A percentile compares a stretch with the other conserved stretches of the same genome.
Conservation (phyloP, 2,329 filamentous ascomycete species). For the Fusarium secorum region DNA sequence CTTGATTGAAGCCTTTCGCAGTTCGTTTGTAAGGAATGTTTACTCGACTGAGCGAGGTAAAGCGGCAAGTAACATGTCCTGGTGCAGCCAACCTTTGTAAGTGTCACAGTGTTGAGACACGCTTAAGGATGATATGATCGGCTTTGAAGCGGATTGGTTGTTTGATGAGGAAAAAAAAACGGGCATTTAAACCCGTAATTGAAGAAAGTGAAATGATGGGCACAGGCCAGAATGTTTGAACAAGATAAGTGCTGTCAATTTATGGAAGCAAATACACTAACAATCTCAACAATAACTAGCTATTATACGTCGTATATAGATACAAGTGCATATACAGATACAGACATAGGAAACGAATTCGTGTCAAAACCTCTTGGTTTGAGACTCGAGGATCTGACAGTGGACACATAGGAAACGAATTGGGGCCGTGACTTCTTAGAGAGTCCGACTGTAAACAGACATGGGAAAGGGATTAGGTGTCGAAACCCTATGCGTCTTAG, state of each 20-base stretch:
- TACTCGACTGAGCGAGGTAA: not conserved
- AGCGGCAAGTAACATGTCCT: not conserved
- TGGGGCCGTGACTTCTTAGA: not conserved
- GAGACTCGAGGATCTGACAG: not conserved
- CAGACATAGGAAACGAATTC: constrained; percentile 18
- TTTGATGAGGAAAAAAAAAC: not conserved
- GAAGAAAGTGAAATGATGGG: not conserved
- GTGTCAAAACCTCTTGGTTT: not conserved
- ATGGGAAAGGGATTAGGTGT: constrained; percentile 14
- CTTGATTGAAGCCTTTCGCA: not conserved
- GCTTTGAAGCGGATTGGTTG: not conserved
- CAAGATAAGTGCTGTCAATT: constrained; percentile 8
- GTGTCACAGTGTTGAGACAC: not conserved
- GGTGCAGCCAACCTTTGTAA: not conserved
- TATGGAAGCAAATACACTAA: not conserved
- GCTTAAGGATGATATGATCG: not conserved
- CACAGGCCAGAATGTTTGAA: not conserved
- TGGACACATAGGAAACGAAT: constrained; percentile 11
- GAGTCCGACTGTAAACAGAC: constrained; percentile 6
- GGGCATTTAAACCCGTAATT: not conserved
- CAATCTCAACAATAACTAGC: not conserved
- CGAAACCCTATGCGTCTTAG: not conserved
- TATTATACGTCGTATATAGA: constrained; percentile 15
- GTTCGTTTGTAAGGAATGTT: no score
- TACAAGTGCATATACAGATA: not conserved